These are phyloP conservation scores for Alternaria tenuissima DNA, from an alignment of 2,329 filamentous ascomycete genomes.

Conservation along the genomic window DNA sequence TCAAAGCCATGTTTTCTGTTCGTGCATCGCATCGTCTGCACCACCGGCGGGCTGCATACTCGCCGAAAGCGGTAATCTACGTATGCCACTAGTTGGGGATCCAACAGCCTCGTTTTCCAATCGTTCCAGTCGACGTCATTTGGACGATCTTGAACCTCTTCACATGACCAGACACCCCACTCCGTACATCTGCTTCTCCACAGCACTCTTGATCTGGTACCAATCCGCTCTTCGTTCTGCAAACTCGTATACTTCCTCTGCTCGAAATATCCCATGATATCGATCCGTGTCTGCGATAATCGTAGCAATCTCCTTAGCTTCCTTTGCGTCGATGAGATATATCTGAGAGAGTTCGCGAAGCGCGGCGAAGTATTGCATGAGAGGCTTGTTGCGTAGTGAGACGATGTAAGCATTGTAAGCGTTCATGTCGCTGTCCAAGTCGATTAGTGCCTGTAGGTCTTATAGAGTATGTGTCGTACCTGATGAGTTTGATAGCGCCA, in stretches of 20 bases:
- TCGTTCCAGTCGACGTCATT: slow-evolving; percentile 9
- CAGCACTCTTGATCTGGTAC: slow-evolving; percentile 86
- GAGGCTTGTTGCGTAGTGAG: slow-evolving; percentile 80
- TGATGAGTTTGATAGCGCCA: slow-evolving; percentile 89
- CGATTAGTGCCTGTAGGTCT: background rate
- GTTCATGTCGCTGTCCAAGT: slow-evolving; percentile 79
- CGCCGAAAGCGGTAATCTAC: slow-evolving; percentile 25
- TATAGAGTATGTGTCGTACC: slow-evolving; percentile 50
- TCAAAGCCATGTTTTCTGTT: background rate
- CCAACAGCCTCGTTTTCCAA: slow-evolving; percentile 11
- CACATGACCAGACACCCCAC: slow-evolving; percentile 88
- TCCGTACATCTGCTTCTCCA: slow-evolving; percentile 97
- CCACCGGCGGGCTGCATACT: slow-evolving; percentile 16
- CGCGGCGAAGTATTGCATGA: slow-evolving; percentile 90
- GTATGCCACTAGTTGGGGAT: slow-evolving; percentile 11
- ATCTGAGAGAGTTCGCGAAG: slow-evolving; percentile 93
- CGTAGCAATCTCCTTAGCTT: slow-evolving; percentile 93
- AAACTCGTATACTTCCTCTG: slow-evolving; percentile 98
- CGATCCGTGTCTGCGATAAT: slow-evolving; percentile 92
- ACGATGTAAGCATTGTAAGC: slow-evolving; percentile 87
- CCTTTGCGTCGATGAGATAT: slow-evolving; percentile 84
- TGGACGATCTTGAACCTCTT: slow-evolving; percentile 16
- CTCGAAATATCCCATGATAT: slow-evolving; percentile 90
- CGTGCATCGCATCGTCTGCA: slow-evolving; percentile 16
- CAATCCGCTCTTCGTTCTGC: slow-evolving; percentile 93